Base-by-base conservation (phyloP, 2,329 filamentous ascomycete genomes). In the Colletotrichum sansevieriae region DNA sequence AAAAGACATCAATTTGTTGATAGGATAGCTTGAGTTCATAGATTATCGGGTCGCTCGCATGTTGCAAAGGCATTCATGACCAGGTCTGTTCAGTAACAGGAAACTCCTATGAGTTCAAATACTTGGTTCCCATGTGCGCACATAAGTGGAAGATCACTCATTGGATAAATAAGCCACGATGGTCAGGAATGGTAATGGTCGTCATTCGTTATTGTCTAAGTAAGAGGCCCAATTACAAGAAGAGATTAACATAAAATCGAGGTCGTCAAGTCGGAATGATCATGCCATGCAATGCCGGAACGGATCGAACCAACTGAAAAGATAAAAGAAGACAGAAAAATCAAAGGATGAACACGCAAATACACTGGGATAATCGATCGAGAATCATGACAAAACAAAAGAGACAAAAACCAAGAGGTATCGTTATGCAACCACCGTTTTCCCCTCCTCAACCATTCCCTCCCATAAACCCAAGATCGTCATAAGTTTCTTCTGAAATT, bases 401-500 rank as follows among this genome's bases (percentile, higher is more conserved):
- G 3, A 46, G 37, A 51, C 3, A 51, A 62, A 56, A 54, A 15
- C 33, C 44, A 57, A 65, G 33, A 63, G 62, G 65, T 68, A 68
- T 68, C 65, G 62, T 65, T 47, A 35, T 60, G 65, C 62, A 65
- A 39, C 63, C 43, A 46, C 20, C 55, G 13, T 43, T 20, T 25
- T 25, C 47, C 59, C 37, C 49, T 22, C 58, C 41, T 47, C 56
- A 33, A 63, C 43, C 60, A 25, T 47, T 33, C 57, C 44, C 35
- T 55, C 18, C 63, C 47, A 11, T 20, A 22, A 54, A 54, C 46
- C 47, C 41, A 22, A 55, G 60, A 41, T 29, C 54, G 35, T 44
- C 46, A n/a, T 54, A 52, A 44, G 37, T 78, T 54, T 62, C 47
- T 55, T 22, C n/a, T 55, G 15, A 55, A 12, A 55, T 20, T 41